Evolutionary conservation across 2,329 filamentous ascomycete species (phyloP), one percentile per base, ranked within the genome.

Genomic region (Gremmenia infestans): DNA sequence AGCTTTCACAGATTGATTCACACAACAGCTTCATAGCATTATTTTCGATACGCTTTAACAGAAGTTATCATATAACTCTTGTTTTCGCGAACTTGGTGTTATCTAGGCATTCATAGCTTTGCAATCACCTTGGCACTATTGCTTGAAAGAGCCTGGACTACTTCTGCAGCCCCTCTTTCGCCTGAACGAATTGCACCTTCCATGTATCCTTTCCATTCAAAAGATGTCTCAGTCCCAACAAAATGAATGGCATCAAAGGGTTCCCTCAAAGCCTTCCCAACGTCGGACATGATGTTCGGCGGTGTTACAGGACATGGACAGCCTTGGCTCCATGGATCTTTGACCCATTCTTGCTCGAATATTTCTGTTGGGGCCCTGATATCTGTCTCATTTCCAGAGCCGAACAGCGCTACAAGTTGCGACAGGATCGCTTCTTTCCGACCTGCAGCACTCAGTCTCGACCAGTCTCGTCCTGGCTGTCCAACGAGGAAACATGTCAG

Each of bases 191-290:
- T 67, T 0, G 77, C 78, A 4, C 77, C 77, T 53, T 80, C 77
- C 72, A 80, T 78, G 56, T 79, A 80, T 0, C 78, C 77, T 53
- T 76, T 77, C 78, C 77, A 80, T 42, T 75, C 73, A 3, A 56
- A 68, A 4, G 72, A 71, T n/a, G 73, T 75, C 65, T 80, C 78
- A 0, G 78, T 80, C 0, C 78, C 78, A 3, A 76, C 76, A 59
- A 78, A 80, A 59, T 80, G 76, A 3, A 80, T 25, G 28, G 74
- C 72, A 0, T 72, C 69, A 17, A 71, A 58, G 0, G 70, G 68
- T 43, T 68, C 67, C 4, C 70, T 68, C 32, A 71, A 66, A 5
- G 70, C 51, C 15, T 40, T 14, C 6, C 52, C 54, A n/a, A 28
- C 36, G 32, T 54, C 35, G 5, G 43, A 53, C 46, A 55, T 8